phyloP scores from a whole-genome alignment of 2,329 filamentous ascomycete genomes.

The Thermothelomyces thermophilus region DNA sequence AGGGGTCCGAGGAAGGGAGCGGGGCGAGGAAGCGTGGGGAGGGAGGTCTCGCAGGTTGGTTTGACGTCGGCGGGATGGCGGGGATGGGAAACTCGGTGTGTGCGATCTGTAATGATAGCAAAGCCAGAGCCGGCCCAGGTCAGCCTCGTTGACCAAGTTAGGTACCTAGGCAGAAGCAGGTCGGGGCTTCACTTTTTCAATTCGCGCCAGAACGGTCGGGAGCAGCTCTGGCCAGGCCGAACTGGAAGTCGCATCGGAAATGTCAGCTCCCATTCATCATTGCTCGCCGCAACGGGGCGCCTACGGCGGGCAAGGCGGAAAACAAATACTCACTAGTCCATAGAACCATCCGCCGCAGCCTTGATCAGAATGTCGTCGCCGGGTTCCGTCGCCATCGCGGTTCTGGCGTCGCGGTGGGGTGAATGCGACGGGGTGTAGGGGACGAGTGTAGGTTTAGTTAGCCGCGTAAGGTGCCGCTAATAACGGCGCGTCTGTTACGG shows the following conservation, averaged over 20 bases:
- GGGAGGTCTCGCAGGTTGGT: slow-evolving; percentile 35
- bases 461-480: too few species aligned
- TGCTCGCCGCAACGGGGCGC: not conserved
- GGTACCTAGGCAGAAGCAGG: too few species aligned
- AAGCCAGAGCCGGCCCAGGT: slow-evolving; percentile 11
- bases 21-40: slow-evolving; percentile 40
- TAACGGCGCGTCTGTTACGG: slow-evolving; percentile 18
- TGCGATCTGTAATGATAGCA: slow-evolving; percentile 52
- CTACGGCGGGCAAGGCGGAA: not conserved
- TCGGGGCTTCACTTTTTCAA: slow-evolving; percentile 50
- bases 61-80: slow-evolving; percentile 41
- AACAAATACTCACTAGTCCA: slow-evolving; percentile 46
- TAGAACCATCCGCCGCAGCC: slow-evolving; percentile 45
- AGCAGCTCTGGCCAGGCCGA: slow-evolving; percentile 63
- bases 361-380: slow-evolving; percentile 44
- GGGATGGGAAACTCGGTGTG: slow-evolving; percentile 70
- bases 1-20: slow-evolving; percentile 38
- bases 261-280: slow-evolving; percentile 7
- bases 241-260: slow-evolving; percentile 39
- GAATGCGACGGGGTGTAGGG: not conserved
- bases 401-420: slow-evolving; percentile 20
- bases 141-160: not conserved
- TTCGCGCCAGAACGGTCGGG: slow-evolving; percentile 56
- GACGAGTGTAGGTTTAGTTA: slow-evolving; percentile 1
- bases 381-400: slow-evolving; percentile 48